Evolutionary conservation across 140 eudicot species (phyloP), one percentile per base, ranked within the genome.

Genomic region (Flaveria floridana): DNA sequence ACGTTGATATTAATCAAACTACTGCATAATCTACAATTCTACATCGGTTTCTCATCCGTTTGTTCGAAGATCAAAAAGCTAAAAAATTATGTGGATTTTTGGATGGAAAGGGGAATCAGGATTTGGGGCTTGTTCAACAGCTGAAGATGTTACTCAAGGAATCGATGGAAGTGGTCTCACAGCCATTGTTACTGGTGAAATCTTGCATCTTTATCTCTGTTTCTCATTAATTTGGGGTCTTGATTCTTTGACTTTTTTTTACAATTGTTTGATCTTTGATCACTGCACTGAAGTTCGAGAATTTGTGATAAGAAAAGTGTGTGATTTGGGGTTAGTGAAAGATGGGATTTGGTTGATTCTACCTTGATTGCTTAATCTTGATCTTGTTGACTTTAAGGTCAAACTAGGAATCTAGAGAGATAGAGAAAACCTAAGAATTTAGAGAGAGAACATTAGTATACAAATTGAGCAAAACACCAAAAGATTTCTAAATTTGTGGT

Each of bases 161-260:
- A 84, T 89, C 59, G 88, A 89, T 71, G 97, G 83, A 19, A 52
- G 84, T 67, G 92, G 86, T 75, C 93, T 88, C 79, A 85, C 97
- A n/a, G 94, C 96, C 74, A 71, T 89, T 65, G 91, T 91, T 79
- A 89, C 96, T 42, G 97, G 95, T 88, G 18, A 41, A 23, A 65
- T 30, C 18, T 30, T 65, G 56, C 41, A 14, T 71, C 72, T 58
- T 56, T 37, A 34, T 52, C 68, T 58, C 20, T 11, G 16, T 23
- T 74, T 70, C 53, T 42, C 23, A 18, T 25, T 16, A 30, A 21
- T 21, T 21, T 21, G 20, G 3, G 37, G 25, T 63, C 55, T 53
- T 44, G 14, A 10, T 9, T 44, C 50, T 44, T 44, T 44, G 4
- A 44, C 50, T 44, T 1, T 9, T 9, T 7, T 44, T 44, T 3